Evolutionary conservation across 768 basidiomycete species (phyloP).

Genomic region (Calocera cornea): DNA sequence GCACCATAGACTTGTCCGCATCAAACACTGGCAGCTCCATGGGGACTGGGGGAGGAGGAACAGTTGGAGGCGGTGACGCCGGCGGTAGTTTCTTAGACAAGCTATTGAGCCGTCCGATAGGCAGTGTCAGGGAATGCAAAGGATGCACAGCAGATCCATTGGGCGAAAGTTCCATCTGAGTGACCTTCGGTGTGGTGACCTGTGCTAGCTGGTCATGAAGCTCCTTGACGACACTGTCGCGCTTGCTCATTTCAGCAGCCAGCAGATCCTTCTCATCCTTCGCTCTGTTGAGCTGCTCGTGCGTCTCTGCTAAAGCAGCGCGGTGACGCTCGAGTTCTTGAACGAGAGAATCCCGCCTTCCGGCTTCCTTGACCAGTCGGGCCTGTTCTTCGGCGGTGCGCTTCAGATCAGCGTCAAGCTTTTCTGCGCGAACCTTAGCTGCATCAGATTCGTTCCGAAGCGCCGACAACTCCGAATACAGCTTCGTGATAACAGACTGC

Average conservation of each 20-base stretch:
- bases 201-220: conserved; percentile 48
- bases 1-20: conserved; percentile 8
- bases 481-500: conserved; percentile 29
- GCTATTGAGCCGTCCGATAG: conserved; percentile 10
- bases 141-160: background rate
- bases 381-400: conserved; percentile 45
- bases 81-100: conserved; percentile 61
- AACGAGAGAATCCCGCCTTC: conserved; percentile 58
- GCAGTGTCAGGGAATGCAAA: background rate
- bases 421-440: conserved; percentile 32
- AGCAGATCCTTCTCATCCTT: conserved; percentile 73
- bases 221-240: conserved; percentile 59
- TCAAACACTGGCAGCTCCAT: conserved; percentile 23
- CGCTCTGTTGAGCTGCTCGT: conserved; percentile 60
- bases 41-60: conserved; percentile 74
- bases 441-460: conserved; percentile 31
- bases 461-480: conserved; percentile 39
- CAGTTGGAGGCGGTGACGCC: conserved; percentile 72
- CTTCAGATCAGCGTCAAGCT: conserved; percentile 46
- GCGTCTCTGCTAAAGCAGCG: conserved; percentile 58
- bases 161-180: conserved; percentile 8
- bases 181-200: conserved; percentile 5
- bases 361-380: conserved; percentile 53
- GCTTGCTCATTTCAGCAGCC: conserved; percentile 54
- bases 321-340: conserved; percentile 68